Evolutionary conservation across 169 alveolate species (phyloP).

Genomic region (Plasmodium knowlesi): DNA sequence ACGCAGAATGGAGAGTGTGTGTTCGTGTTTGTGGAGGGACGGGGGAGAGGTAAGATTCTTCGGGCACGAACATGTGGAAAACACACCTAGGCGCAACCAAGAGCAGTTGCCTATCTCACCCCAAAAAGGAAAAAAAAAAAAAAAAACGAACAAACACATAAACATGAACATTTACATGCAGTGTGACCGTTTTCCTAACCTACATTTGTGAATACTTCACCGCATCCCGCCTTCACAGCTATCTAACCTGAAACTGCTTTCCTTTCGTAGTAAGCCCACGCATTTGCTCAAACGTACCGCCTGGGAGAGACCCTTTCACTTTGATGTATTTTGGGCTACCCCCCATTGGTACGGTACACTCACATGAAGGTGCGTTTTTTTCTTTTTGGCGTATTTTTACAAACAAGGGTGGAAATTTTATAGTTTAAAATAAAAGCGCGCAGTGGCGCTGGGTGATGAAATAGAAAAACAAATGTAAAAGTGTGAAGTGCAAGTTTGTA

Average conservation of each 20-base stretch:
- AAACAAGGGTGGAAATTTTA: background rate
- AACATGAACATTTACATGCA: background rate
- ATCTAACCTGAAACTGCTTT: background rate
- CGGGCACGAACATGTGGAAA: background rate
- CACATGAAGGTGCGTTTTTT: background rate
- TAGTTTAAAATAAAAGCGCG: background rate
- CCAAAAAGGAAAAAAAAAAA: background rate
- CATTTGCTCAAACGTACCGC: background rate
- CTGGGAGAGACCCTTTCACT: background rate
- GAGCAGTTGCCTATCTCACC: background rate
- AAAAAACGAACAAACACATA: background rate
- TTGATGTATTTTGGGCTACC: background rate
- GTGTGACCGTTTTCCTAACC: background rate
- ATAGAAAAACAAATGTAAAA: background rate
- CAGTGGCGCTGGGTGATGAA: background rate
- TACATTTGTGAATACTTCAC: background rate
- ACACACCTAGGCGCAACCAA: background rate
- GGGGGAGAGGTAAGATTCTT: background rate
- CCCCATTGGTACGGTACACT: background rate
- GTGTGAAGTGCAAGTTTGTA: background rate
- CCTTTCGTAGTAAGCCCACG: background rate
- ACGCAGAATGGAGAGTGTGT: background rate
- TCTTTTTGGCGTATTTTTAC: background rate
- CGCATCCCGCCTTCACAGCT: background rate
- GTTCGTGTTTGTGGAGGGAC: background rate